Percentiles rank a stretch among this genome's conserved stretches.
Conservation (phyloP, 768 basidiomycete species). For the Tricholoma flavovirens region DNA sequence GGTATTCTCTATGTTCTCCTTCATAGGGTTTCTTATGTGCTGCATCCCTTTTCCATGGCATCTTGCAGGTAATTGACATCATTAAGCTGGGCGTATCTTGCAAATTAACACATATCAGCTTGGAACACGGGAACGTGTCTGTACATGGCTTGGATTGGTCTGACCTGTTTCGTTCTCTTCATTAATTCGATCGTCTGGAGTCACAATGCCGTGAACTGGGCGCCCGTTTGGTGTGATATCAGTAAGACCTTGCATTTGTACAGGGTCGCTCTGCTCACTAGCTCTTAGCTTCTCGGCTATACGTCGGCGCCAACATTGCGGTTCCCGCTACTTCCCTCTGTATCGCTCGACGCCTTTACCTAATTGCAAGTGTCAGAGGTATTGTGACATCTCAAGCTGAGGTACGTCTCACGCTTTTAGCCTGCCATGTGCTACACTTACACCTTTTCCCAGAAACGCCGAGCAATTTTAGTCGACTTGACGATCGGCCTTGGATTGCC, state of each 20-base stretch:
- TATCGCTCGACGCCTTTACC: slow-evolving; percentile 61
- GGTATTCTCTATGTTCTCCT: slow-evolving; percentile 45
- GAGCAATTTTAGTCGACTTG: slow-evolving; percentile 44
- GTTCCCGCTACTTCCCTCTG: slow-evolving; percentile 51
- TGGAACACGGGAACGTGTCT: slow-evolving; percentile 48
- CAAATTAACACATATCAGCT: background rate
- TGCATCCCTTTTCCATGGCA: slow-evolving; percentile 67
- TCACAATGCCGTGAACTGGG: slow-evolving; percentile 46
- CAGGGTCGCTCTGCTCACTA: background rate
- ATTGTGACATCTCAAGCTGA: slow-evolving; percentile 43
- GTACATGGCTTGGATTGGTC: slow-evolving; percentile 64
- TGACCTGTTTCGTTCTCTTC: slow-evolving; percentile 52
- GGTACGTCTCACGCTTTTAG: background rate
- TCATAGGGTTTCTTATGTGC: slow-evolving; percentile 50
- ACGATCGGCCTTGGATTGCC: slow-evolving; percentile 51
- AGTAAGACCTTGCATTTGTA: slow-evolving; percentile 25
- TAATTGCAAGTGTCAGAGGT: slow-evolving; percentile 46
- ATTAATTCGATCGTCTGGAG: slow-evolving; percentile 72
- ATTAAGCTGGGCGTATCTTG: background rate
- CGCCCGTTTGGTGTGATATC: slow-evolving; percentile 65
- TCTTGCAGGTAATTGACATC: slow-evolving; percentile 40
- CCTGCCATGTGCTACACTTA: background rate
- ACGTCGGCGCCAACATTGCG: slow-evolving; percentile 39
- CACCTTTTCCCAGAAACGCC: slow-evolving; percentile 29
- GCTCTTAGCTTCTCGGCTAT: slow-evolving; percentile 36